Conservation (phyloP, 2,329 filamentous ascomycete genomes). For the Penicillium sp. region DNA sequence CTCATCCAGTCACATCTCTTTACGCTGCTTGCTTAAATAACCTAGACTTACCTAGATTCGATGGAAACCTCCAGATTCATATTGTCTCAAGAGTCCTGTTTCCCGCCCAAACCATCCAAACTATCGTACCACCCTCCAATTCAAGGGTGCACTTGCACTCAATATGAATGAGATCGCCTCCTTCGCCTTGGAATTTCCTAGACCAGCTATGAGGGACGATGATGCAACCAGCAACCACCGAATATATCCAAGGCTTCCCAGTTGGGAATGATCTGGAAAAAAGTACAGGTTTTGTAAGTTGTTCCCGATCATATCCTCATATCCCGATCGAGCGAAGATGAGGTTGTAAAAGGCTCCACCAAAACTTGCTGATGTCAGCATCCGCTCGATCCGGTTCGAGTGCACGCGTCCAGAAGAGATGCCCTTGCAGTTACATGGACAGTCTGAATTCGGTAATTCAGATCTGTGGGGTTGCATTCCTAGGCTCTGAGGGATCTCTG, state of each 20-base stretch:
- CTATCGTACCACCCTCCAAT: not conserved
- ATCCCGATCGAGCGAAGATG: not conserved
- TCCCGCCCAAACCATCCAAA: not conserved
- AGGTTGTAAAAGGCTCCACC: not conserved
- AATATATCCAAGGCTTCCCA: not conserved
- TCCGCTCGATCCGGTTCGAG: not conserved
- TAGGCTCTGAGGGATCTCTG: not conserved
- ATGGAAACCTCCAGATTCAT: slow-evolving; percentile 16
- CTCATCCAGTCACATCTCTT: slow-evolving; percentile 15
- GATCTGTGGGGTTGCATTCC: slow-evolving; percentile 1
- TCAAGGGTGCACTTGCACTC: not conserved
- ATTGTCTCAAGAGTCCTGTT: slow-evolving; percentile 4
- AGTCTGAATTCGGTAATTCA: not conserved
- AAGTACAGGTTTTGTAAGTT: not conserved
- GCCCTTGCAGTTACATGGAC: not conserved
- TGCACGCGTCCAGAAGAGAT: not conserved
- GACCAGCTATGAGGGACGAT: not conserved
- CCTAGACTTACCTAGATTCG: slow-evolving; percentile 14
- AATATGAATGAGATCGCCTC: not conserved
- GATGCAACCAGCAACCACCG: not conserved
- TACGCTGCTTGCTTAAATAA: slow-evolving; percentile 15
- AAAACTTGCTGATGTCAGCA: slow-evolving; percentile 1
- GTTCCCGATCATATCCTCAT: not conserved
- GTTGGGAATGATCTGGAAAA: slow-evolving; percentile 3
- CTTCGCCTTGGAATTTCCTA: not conserved